Evolutionary conservation across 148 eudicot genomes (phyloP).

Genomic region (Rhododendron williamsianum): DNA sequence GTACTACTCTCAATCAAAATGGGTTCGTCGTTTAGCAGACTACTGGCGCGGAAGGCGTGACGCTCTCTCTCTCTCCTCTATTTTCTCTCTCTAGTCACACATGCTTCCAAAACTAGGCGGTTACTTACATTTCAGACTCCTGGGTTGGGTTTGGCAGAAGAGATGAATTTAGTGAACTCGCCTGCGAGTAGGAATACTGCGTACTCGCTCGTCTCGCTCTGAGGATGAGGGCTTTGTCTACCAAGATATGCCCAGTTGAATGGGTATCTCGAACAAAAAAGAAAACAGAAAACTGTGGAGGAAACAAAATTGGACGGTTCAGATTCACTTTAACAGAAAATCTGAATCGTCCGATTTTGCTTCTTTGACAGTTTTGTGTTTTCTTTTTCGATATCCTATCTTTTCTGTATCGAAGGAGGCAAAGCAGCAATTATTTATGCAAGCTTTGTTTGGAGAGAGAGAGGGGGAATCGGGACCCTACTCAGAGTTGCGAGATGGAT

Average conservation of each 20-base stretch:
- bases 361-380: no score
- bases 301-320: no score
- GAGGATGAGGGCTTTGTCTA: background rate
- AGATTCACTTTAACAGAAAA: no score
- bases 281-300: no score
- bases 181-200: background rate
- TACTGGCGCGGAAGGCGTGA: constrained; percentile 16
- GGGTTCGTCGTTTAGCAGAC: background rate
- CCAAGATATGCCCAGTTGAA: background rate
- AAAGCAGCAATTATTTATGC: no score
- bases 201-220: background rate
- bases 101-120: constrained; percentile 11
- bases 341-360: no score
- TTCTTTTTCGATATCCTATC: no score
- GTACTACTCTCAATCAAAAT: background rate
- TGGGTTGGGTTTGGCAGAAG: background rate
- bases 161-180: background rate
- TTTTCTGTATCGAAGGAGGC: no score
- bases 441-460: no score
- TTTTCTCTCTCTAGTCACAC: background rate
- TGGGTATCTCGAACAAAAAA: background rate
- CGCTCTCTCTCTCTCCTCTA: background rate
- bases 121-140: background rate
- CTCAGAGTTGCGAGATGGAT: no score
- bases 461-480: no score